Evolutionary conservation across 495 filamentous ascomycete species (phyloP), one percentile per base, ranked within the genome.

Genomic region (Neurospora sp.): DNA sequence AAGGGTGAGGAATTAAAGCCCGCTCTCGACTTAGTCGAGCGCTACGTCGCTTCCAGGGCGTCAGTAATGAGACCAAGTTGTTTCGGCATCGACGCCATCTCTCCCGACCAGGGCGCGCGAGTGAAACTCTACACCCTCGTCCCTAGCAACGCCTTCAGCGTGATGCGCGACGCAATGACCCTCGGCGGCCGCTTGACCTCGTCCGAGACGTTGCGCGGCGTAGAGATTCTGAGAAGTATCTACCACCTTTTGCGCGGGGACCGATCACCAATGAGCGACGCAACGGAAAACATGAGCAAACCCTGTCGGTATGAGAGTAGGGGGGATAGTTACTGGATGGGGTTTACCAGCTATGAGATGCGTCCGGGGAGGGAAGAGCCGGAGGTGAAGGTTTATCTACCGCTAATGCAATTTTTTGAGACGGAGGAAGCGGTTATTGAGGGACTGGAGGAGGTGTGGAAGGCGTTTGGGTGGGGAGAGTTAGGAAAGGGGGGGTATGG

Each of bases 1-100:
- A 12, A 6, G 0, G 0, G 5, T 0, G 27, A 35, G 0, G 27
- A 61, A 0, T 3, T 61, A 1, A 61, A 61, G 0, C 53, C 27
- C 27, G 27, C 53, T 1, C 4, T 61, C 6, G 6, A 61, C 12
- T 27, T 35, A 5, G 53, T 61, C 27, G 53, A 61, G 0, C 6
- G 0, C 0, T 61, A 61, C 12, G 53, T 61, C 1, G 3, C 53
- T 4, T 61, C n/a, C n/a, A n/a, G n/a, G n/a, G n/a, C n/a, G n/a
- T n/a, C n/a, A n/a, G n/a, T n/a, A n/a, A n/a, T n/a, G n/a, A n/a
- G n/a, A n/a, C n/a, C n/a, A n/a, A n/a, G n/a, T n/a, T n/a, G n/a
- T n/a, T n/a, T 65, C 27, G 53, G 53, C 22, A 31, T 65, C 12
- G 53, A 65, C 53, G 53, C 53, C 22, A 0, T 65, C 27, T 65